Evolutionary conservation across 139 green algal species (phyloP).

Genomic region (Coelastrella sp.): DNA sequence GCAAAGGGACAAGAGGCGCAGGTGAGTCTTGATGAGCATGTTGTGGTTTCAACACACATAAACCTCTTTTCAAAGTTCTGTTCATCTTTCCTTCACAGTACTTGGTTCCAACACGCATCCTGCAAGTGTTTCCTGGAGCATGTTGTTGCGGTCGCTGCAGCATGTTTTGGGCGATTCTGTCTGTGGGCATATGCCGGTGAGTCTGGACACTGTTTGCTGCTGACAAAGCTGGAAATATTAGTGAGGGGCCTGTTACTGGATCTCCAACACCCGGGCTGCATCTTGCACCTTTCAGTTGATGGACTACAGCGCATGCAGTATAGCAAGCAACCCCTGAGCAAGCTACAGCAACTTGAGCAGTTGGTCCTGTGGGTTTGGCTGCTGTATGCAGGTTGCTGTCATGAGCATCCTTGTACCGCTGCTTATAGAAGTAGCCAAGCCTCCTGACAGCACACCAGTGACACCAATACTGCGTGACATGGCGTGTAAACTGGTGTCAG

Average conservation of each 20-base stretch:
- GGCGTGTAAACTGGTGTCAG: slow-evolving; percentile 62
- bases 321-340: too few species aligned
- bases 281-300: too few species aligned
- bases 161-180: too few species aligned
- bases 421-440: slow-evolving; percentile 58
- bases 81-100: background rate
- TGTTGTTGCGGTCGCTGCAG: too few species aligned
- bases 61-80: background rate
- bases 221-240: too few species aligned
- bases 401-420: slow-evolving; percentile 64
- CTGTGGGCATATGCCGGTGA: too few species aligned
- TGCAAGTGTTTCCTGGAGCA: too few species aligned
- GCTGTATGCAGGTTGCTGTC: slow-evolving; percentile 16
- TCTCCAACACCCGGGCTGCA: too few species aligned
- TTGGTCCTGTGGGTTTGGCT: background rate
- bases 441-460: background rate
- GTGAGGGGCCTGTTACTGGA: too few species aligned
- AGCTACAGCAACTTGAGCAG: background rate
- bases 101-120: too few species aligned
- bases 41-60: background rate
- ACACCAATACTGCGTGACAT: slow-evolving; percentile 55
- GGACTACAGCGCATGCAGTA: too few species aligned
- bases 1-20: background rate
- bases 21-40: slow-evolving; percentile 5
- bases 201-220: too few species aligned